Percentiles rank a stretch among this genome's conserved stretches.
Conservation (phyloP, 164 flowering plant genomes). For the Annona squamosa region DNA sequence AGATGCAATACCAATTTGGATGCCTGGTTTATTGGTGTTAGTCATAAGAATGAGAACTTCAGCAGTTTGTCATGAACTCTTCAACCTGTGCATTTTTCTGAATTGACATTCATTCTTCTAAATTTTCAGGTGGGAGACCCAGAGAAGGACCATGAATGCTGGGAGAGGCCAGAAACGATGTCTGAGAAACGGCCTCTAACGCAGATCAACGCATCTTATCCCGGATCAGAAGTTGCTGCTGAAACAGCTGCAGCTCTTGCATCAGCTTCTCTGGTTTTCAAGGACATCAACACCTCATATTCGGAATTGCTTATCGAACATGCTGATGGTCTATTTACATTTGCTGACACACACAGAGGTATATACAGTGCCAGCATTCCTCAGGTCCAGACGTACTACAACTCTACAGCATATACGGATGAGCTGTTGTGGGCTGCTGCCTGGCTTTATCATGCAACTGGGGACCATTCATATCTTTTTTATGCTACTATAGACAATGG, state of each 20-base stretch:
- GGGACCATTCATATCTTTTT: constrained; percentile 49
- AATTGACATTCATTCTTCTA: neutral
- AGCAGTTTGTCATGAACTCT: neutral
- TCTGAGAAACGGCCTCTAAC: constrained; percentile 57
- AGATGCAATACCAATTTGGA: no score
- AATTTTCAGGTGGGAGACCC: constrained; percentile 75
- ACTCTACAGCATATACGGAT: constrained; percentile 83
- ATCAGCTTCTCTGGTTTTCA: constrained; percentile 81
- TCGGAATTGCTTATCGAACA: constrained; percentile 65
- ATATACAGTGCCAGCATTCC: constrained; percentile 67
- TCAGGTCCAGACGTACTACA: constrained; percentile 55
- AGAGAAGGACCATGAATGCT: constrained; percentile 64
- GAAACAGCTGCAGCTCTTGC: constrained; percentile 97
- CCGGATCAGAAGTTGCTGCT: constrained; percentile 91
- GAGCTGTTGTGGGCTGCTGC: constrained; percentile 96
- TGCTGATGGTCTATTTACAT: constrained; percentile 57
- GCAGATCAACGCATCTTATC: constrained; percentile 57
- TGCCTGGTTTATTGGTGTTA: no score
- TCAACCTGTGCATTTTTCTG: neutral
- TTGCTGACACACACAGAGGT: constrained; percentile 60
- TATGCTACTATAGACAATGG: constrained; percentile 59
- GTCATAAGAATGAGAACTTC: neutral
- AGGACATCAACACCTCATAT: constrained; percentile 40
- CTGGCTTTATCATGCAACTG: constrained; percentile 95
- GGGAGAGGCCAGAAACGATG: constrained; percentile 87